phyloP scores from a whole-genome alignment of 176 grass and related monocot genomes.

The Pontederia paniculata region DNA sequence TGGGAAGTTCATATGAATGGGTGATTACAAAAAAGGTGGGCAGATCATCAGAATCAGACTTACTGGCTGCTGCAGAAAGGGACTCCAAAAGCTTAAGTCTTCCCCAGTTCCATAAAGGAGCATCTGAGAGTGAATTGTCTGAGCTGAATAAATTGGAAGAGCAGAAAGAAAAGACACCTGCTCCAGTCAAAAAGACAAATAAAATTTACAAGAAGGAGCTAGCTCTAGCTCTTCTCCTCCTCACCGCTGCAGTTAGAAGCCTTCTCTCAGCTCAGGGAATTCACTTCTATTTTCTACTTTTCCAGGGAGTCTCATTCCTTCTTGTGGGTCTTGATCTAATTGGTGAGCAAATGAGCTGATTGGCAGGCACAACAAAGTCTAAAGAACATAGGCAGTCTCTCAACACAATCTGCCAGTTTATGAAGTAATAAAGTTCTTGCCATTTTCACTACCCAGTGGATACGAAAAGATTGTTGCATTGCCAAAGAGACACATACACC shows the following conservation, averaged over 20 bases:
- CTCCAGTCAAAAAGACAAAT: conserved; percentile 30
- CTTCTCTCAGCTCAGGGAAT: conserved; percentile 68
- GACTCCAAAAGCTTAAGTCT: conserved; percentile 17
- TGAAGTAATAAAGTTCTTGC: too few species aligned
- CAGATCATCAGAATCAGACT: conserved; percentile 53
- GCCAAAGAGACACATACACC: neutral
- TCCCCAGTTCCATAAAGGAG: conserved; percentile 40
- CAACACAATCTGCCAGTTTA: neutral
- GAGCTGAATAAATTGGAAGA: conserved; percentile 29
- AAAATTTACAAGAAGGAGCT: conserved; percentile 85
- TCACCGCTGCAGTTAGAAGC: conserved; percentile 50
- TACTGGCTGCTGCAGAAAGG: conserved; percentile 22
- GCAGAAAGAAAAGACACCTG: conserved; percentile 11
- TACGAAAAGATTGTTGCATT: too few species aligned
- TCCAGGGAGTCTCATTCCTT: conserved; percentile 69
- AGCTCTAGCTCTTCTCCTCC: conserved; percentile 56
- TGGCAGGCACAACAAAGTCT: neutral
- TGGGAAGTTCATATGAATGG: conserved; percentile 77
- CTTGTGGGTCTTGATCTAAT: conserved; percentile 69
- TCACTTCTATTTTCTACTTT: conserved; percentile 85
- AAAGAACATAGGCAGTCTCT: neutral
- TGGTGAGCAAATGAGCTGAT: conserved; percentile 52
- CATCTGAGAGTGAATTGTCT: conserved; percentile 31
- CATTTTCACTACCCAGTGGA: too few species aligned
- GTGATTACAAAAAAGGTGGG: conserved; percentile 70